phyloP scores from a whole-genome alignment of 495 filamentous ascomycete genomes.

The Aspergillus steynii region DNA sequence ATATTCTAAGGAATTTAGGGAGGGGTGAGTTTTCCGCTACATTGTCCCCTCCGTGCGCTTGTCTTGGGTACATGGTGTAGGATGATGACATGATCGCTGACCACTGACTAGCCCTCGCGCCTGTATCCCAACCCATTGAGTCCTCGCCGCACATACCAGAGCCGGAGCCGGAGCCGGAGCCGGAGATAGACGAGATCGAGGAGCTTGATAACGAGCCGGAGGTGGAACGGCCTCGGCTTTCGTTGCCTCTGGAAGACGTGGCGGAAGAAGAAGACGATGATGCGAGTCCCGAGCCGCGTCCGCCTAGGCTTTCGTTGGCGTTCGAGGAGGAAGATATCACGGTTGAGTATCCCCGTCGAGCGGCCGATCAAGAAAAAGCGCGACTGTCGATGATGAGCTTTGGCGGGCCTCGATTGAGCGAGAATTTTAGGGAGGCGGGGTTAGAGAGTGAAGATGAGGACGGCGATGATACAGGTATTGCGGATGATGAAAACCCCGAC shows the following conservation, averaged over 20 bases:
- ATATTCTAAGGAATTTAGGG: constrained; percentile 66
- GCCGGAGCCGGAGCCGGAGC: constrained; percentile 21
- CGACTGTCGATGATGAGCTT: constrained; percentile 56
- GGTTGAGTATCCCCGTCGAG: constrained; percentile 68
- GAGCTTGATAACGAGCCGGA: constrained; percentile 66
- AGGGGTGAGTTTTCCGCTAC: constrained; percentile 39
- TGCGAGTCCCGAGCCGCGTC: constrained; percentile 53
- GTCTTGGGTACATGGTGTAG: background rate
- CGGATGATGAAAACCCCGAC: constrained; percentile 36
- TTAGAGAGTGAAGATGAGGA: constrained; percentile 52
- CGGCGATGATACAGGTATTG: constrained; percentile 42
- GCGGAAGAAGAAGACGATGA: constrained; percentile 49
- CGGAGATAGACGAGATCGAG: constrained; percentile 48
- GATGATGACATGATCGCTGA: background rate
- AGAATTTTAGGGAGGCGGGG: constrained; percentile 55
- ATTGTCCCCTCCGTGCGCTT: background rate
- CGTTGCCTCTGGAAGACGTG: constrained; percentile 64
- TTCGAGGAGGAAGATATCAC: constrained; percentile 72
- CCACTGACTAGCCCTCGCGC: constrained; percentile 52
- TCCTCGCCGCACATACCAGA: constrained; percentile 53
- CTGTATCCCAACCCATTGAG: constrained; percentile 53
- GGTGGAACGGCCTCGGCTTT: constrained; percentile 63
- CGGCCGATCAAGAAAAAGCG: constrained; percentile 48
- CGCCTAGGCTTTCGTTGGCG: constrained; percentile 60
- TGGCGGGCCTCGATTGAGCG: constrained; percentile 60